Evolutionary conservation across 495 filamentous ascomycete genomes (phyloP).

Genomic region (Aspergillus indologenus): DNA sequence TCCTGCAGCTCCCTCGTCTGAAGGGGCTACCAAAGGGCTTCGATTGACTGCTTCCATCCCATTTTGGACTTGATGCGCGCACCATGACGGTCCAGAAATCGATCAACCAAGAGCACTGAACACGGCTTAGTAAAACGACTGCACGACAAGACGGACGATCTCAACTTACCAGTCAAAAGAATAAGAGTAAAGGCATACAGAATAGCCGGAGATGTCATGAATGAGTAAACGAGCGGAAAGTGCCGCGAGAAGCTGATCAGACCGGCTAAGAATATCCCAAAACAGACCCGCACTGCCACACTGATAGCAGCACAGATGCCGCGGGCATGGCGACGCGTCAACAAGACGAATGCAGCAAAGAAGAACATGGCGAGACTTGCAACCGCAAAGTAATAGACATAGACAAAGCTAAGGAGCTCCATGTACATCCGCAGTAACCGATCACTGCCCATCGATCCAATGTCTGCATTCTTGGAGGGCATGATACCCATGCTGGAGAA

Average conservation of each 20-base stretch:
- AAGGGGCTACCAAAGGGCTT: background rate
- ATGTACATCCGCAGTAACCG: conserved; percentile 39
- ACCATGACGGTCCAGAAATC: conserved; percentile 38
- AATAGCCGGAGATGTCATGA: conserved; percentile 43
- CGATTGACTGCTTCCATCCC: conserved; percentile 32
- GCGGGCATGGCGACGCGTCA: conserved; percentile 29
- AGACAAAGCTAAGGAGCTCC: conserved; percentile 40
- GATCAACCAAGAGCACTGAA: conserved; percentile 40
- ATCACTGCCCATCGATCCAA: conserved; percentile 28
- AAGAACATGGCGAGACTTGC: conserved; percentile 36
- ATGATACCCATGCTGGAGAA: conserved; percentile 44
- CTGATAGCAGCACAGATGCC: conserved; percentile 24
- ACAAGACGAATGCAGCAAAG: conserved; percentile 31
- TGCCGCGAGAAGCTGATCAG: conserved; percentile 31
- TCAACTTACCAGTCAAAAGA: conserved; percentile 33
- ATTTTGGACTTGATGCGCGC: conserved; percentile 25
- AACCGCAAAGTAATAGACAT: conserved; percentile 41
- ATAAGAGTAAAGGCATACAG: conserved; percentile 40
- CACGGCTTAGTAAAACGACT: conserved; percentile 17
- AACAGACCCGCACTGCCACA: conserved; percentile 26
- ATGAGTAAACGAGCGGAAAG: conserved; percentile 36
- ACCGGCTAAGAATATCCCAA: conserved; percentile 30
- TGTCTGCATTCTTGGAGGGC: conserved; percentile 29
- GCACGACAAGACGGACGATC: background rate
- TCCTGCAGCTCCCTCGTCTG: background rate